Evolutionary conservation across 345 rosid genomes (phyloP).

Genomic region (Gossypium ekmanianum): DNA sequence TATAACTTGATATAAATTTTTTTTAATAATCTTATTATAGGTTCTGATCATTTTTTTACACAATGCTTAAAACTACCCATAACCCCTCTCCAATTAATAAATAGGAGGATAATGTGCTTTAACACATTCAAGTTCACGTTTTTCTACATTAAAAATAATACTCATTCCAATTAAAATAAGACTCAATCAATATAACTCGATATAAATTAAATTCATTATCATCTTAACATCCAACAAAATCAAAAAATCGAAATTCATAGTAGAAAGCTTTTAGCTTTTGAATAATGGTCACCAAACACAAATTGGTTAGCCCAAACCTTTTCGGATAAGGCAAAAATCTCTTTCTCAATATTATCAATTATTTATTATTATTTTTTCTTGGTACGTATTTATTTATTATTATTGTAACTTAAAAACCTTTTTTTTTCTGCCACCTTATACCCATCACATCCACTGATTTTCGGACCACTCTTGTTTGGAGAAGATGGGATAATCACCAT

Average conservation of each 20-base stretch:
- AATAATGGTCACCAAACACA: slow-evolving; percentile 4
- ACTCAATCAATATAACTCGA: no score
- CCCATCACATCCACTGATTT: slow-evolving; percentile 7
- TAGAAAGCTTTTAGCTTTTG: background rate
- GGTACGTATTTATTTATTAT: background rate
- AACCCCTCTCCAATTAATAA: rapidly evolving
- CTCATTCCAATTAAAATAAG: no score
- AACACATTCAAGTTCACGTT: rapidly evolving
- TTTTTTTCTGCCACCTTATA: background rate
- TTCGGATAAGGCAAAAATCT: slow-evolving; percentile 15
- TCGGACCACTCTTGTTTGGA: background rate
- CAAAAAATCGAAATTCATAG: no score
- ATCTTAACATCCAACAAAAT: no score
- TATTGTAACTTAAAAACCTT: background rate
- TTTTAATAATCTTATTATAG: no score
- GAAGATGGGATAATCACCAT: slow-evolving; percentile 1
- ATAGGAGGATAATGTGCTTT: rapidly evolving
- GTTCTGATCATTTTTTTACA: no score
- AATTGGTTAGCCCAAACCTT: background rate
- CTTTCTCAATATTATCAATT: slow-evolving; percentile 9
- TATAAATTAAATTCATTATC: no score
- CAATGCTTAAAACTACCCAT: no score
- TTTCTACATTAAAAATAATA: no score
- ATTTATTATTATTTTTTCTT: no score
- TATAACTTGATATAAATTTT: no score